Percentiles rank a stretch among this genome's conserved stretches.
Conservation (phyloP, 495 filamentous ascomycete species). For the Hypoxylon crocopeplum region DNA sequence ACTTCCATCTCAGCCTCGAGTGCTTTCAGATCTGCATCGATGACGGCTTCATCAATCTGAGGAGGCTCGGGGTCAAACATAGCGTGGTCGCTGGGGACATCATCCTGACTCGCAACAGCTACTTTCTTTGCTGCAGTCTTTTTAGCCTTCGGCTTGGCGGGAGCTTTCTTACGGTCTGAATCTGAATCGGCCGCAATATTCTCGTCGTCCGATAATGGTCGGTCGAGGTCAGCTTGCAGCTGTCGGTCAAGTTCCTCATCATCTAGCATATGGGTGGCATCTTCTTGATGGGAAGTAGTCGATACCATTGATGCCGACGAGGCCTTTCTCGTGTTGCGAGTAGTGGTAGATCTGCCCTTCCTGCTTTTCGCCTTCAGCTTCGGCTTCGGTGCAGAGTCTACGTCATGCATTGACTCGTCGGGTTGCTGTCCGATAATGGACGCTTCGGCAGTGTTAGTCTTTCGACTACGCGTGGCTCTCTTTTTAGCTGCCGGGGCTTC, state of each 20-base stretch:
- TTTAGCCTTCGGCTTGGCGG: conserved; percentile 45
- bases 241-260: conserved; percentile 75
- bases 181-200: conserved; percentile 47
- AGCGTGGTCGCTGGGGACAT: conserved; percentile 41
- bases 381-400: conserved; percentile 27
- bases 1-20: conserved; percentile 54
- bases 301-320: conserved; percentile 54
- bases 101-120: conserved; percentile 4
- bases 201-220: conserved; percentile 64
- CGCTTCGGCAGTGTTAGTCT: conserved; percentile 31
- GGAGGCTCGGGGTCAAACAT: conserved; percentile 54
- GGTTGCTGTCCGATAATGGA: conserved; percentile 30
- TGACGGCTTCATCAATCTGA: conserved; percentile 52
- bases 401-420: conserved; percentile 47
- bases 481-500: conserved; percentile 69
- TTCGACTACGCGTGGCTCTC: conserved; percentile 63
- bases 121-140: conserved; percentile 34
- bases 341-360: conserved; percentile 41
- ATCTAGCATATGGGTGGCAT: conserved; percentile 49
- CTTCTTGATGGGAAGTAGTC: conserved; percentile 46
- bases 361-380: conserved; percentile 40
- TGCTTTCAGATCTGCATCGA: conserved; percentile 52
- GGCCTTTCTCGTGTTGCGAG: conserved; percentile 58
- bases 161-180: conserved; percentile 40
- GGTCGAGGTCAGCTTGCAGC: conserved; percentile 70